Evolutionary conservation across 768 basidiomycete genomes (phyloP), one percentile per base, ranked within the genome.

Genomic region (Calocera cornea): DNA sequence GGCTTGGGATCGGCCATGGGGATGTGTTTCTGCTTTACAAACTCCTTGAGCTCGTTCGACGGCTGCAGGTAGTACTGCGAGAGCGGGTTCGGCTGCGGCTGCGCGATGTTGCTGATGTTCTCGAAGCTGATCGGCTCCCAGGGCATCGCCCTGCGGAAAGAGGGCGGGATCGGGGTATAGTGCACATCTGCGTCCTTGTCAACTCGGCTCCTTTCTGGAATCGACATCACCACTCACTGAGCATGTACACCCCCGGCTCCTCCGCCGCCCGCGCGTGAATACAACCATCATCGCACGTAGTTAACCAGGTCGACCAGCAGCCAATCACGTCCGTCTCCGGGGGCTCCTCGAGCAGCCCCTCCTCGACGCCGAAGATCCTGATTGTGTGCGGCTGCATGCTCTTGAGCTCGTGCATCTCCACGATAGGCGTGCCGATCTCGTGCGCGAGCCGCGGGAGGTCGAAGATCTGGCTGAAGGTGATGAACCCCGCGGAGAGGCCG

Each of bases 391-490:
- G 66, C 38, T 68, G 54, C 54, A 60, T 63, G 19, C 66, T 68
- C 47, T 70, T 70, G 49, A 70, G 68, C 64, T 70, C 70, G 10
- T 65, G 60, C 47, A 70, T 70, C 60, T 70, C 68, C 24, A 70
- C 70, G 64, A 70, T 68, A 8, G 70, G 70, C 16, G 68, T 68
- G 0, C 44, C 63, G 34, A 70, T 66, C 16, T 63, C 27, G 34
- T 64, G 60, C 27, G 70, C 66, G 0, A 70, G 66, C 1, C 70
- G 67, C 5, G 60, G 66, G 29, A 70, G 67, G 34, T 70, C 70
- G 34, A 70, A 70, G 22, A 70, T 67, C n/a, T 40, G 63, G 49
- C 63, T 66, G 66, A 70, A 70, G 1, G 70, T 68, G 38, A 70
- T 66, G 34, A 68, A 66, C 7, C 65, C 63, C 7, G 70, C 68